phyloP scores from a whole-genome alignment of 2,329 filamentous ascomycete genomes.

The Gyromitra esculenta region DNA sequence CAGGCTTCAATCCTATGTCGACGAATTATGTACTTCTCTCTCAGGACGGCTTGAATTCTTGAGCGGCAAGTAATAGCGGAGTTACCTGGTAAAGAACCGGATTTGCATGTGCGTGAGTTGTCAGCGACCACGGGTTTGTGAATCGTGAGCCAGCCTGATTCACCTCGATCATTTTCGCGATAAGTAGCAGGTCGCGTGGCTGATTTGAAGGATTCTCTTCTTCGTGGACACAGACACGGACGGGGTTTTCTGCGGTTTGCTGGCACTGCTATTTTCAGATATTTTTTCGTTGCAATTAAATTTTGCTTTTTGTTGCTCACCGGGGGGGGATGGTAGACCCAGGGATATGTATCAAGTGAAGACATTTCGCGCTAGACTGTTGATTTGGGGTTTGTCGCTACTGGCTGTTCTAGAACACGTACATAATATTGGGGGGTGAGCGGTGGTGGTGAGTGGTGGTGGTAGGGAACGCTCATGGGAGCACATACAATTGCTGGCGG shows the following conservation, averaged over 20 bases:
- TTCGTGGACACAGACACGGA: slow-evolving; percentile 25
- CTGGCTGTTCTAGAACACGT: slow-evolving; percentile 30
- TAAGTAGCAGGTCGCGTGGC: slow-evolving; percentile 3
- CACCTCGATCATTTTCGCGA: slow-evolving; percentile 26
- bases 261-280: slow-evolving; percentile 48
- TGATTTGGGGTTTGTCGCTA: background rate
- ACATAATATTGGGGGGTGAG: background rate
- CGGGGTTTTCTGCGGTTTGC: slow-evolving; percentile 23
- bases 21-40: background rate
- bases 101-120: slow-evolving; percentile 24
- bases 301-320: slow-evolving; percentile 29
- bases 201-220: slow-evolving; percentile 2
- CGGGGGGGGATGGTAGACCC: background rate
- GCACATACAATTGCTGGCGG: slow-evolving; percentile 20
- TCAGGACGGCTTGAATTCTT: background rate
- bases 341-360: background rate
- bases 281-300: slow-evolving; percentile 24
- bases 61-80: slow-evolving; percentile 2
- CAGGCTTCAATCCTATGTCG: background rate
- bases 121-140: slow-evolving; percentile 8
- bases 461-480: background rate
- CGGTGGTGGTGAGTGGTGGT: background rate
- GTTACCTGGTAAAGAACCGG: background rate
- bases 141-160: slow-evolving; percentile 15
- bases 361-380: background rate